These are phyloP conservation scores for Syncephalastrum racemosum DNA, from an alignment of 371 early-diverging fungal genomes.

Conservation along the genomic window DNA sequence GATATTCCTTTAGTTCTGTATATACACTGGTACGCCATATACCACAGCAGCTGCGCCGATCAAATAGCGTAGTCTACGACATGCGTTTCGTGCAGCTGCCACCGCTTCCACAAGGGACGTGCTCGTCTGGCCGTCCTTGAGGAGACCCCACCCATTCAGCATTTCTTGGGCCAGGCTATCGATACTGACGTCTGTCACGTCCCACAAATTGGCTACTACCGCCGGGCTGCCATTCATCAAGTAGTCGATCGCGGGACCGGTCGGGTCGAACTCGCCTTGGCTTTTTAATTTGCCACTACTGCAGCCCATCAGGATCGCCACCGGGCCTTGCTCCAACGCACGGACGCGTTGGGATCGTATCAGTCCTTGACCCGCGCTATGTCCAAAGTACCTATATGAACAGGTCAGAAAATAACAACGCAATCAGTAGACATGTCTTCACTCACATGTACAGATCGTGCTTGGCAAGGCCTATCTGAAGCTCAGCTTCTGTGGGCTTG, in stretches of 20 bases:
- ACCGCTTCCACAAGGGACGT: constrained; percentile 76
- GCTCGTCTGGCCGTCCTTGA: constrained; percentile 13
- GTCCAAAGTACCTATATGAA: constrained; percentile 89
- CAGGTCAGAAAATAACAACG: background rate
- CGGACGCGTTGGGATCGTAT: constrained; percentile 69
- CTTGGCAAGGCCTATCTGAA: too few relatives aligned
- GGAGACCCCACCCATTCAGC: constrained; percentile 74
- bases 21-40: constrained; percentile 89
- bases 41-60: constrained; percentile 95
- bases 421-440: background rate
- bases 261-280: constrained; percentile 85
- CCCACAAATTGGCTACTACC: constrained; percentile 97
- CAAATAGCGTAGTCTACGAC: constrained; percentile 74
- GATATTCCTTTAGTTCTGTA: constrained; percentile 11
- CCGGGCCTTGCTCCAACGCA: constrained; percentile 65
- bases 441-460: constrained; percentile 78
- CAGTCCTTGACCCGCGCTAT: constrained; percentile 94
- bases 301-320: constrained; percentile 88
- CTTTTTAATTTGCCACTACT: constrained; percentile 77
- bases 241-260: constrained; percentile 79
- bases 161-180: constrained; percentile 81
- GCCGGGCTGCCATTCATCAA: constrained; percentile 84
- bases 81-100: constrained; percentile 68
- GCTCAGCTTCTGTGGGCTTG: constrained; percentile 43
- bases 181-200: constrained; percentile 98